Evolutionary conservation across 768 basidiomycete genomes (phyloP).

Genomic region (Hirschioporus abietinus): DNA sequence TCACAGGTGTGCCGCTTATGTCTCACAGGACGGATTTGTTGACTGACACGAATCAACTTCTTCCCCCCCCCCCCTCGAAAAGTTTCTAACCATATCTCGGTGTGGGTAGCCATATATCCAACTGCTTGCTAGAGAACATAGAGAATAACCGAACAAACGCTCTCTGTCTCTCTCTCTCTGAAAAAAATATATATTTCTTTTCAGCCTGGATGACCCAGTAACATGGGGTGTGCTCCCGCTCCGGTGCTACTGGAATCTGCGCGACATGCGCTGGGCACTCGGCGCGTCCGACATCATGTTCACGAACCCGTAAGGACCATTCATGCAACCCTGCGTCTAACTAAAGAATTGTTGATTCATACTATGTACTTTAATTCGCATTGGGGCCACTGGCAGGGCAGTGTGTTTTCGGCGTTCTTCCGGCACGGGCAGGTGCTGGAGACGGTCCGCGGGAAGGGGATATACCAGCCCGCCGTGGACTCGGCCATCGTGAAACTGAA

Average conservation of each 20-base stretch:
- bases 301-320: slow-evolving; percentile 73
- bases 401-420: slow-evolving; percentile 82
- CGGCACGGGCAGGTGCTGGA: slow-evolving; percentile 86
- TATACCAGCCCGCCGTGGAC: slow-evolving; percentile 85
- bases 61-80: slow-evolving; percentile 7
- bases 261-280: slow-evolving; percentile 80
- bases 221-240: slow-evolving; percentile 84
- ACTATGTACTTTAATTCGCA: too few relatives aligned
- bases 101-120: slow-evolving; percentile 40
- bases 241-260: slow-evolving; percentile 49
- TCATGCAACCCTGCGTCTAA: slow-evolving; percentile 5
- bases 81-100: slow-evolving; percentile 95
- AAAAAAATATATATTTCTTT: slow-evolving; percentile 10
- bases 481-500: slow-evolving; percentile 76
- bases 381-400: slow-evolving; percentile 25
- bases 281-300: slow-evolving; percentile 94
- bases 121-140: too few relatives aligned
- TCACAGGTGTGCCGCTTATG: slow-evolving; percentile 54
- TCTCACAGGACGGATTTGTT: too few relatives aligned
- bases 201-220: slow-evolving; percentile 76
- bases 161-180: slow-evolving; percentile 10
- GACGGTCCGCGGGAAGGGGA: slow-evolving; percentile 85
- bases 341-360: neutral
- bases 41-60: neutral
- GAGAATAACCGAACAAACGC: neutral